These are phyloP conservation scores for Mollisiaceae sp. DNA, from an alignment of 2,329 filamentous ascomycete genomes.

Conservation along the genomic window DNA sequence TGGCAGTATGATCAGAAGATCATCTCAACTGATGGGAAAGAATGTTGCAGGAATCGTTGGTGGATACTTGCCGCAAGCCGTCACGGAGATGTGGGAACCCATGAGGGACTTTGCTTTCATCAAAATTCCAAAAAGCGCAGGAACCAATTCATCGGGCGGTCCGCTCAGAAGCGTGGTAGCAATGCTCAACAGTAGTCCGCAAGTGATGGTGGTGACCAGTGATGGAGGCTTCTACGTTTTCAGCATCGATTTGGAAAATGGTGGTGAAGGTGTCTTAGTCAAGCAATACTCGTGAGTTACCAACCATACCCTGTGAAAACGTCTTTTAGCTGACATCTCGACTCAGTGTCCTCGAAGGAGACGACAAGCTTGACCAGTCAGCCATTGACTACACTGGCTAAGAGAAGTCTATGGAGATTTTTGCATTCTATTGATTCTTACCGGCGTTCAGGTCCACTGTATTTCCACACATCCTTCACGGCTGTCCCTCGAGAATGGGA, in stretches of 20 bases:
- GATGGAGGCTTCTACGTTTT: constrained; percentile 96
- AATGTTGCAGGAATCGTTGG: constrained; percentile 88
- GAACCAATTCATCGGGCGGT: constrained; percentile 45
- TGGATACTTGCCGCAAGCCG: constrained; percentile 88
- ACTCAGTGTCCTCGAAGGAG: constrained; percentile 41
- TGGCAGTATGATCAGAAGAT: constrained; percentile 88
- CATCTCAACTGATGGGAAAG: constrained; percentile 90
- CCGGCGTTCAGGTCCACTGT: neutral
- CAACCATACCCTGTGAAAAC: neutral
- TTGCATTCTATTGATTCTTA: neutral
- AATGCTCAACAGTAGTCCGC: constrained; percentile 91
- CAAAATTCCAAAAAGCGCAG: constrained; percentile 74
- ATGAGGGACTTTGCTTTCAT: constrained; percentile 95
- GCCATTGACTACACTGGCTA: constrained; percentile 38
- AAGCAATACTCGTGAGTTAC: constrained; percentile 88
- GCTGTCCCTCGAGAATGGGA: neutral
- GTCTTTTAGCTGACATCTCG: constrained; percentile 9
- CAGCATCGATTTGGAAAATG: constrained; percentile 91
- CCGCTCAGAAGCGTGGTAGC: constrained; percentile 91
- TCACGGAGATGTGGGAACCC: constrained; percentile 98
- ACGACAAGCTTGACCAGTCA: constrained; percentile 43
- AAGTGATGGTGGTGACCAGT: constrained; percentile 97
- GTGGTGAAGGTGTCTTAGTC: constrained; percentile 87
- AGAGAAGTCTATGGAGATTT: neutral
- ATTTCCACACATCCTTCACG: neutral